These are phyloP conservation scores for Rhizoclosmatium sp. DNA, from an alignment of 192 early-diverging fungal species.

Conservation along the genomic window DNA sequence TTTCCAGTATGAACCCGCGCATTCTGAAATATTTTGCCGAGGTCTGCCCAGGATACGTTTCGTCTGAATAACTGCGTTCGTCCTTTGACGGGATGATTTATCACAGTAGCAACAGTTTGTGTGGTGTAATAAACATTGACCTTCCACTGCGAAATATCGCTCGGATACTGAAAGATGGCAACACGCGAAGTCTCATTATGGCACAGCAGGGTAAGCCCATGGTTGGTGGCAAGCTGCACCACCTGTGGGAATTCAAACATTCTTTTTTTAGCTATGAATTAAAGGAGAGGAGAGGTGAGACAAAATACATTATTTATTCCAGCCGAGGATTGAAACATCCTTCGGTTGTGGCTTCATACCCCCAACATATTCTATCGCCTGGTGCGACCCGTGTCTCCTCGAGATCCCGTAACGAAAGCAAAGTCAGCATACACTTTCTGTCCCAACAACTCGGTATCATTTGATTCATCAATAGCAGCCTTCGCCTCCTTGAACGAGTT, in stretches of 20 bases:
- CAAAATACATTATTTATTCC: too few relatives aligned
- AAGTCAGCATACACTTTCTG: constrained; percentile 80
- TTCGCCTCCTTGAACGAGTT: constrained; percentile 80
- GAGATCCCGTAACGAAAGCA: constrained; percentile 77
- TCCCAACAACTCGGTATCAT: constrained; percentile 79
- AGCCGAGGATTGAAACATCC: too few relatives aligned
- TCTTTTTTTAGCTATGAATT: too few relatives aligned
- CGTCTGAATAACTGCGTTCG: constrained; percentile 6
- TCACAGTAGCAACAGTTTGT: not conserved
- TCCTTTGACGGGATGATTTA: not conserved
- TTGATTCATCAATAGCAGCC: constrained; percentile 74
- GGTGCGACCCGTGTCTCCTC: not conserved
- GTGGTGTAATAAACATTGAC: constrained; percentile 1
- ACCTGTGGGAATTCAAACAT: too few relatives aligned
- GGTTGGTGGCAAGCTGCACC: too few relatives aligned
- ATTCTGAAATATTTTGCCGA: not conserved
- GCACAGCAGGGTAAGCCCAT: too few relatives aligned
- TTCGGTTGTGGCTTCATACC: too few relatives aligned
- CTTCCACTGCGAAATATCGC: too few relatives aligned
- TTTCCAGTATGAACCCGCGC: not conserved
- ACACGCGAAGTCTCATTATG: too few relatives aligned
- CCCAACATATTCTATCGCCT: too few relatives aligned
- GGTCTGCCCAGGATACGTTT: not conserved
- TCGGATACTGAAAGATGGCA: too few relatives aligned
- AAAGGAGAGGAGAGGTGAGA: too few relatives aligned